Evolutionary conservation across 441 rosid species (phyloP).

Genomic region (Populus hybrid): DNA sequence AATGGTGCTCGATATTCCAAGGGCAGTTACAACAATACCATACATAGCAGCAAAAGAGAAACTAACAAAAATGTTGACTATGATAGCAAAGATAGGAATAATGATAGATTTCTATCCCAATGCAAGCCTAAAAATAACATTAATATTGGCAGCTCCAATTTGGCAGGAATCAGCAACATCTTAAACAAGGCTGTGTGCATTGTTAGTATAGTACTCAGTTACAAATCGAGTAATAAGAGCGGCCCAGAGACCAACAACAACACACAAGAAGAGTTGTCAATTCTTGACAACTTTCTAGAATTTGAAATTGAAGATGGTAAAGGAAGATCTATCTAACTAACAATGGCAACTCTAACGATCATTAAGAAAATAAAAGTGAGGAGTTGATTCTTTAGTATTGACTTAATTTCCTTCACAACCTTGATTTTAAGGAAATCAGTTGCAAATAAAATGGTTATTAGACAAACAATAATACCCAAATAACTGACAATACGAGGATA

Average conservation of each 20-base stretch:
- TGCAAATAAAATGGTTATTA: slow-evolving; percentile 79
- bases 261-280: slow-evolving; percentile 81
- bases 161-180: slow-evolving; percentile 73
- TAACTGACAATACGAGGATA: slow-evolving; percentile 51
- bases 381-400: slow-evolving; percentile 75
- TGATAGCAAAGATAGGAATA: slow-evolving; percentile 64
- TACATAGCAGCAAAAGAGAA: slow-evolving; percentile 40
- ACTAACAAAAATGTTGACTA: slow-evolving; percentile 10
- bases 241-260: slow-evolving; percentile 92
- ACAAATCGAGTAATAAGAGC: slow-evolving; percentile 81
- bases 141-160: slow-evolving; percentile 59
- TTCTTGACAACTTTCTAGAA: slow-evolving; percentile 73
- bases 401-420: slow-evolving; percentile 79
- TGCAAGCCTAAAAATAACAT: slow-evolving; percentile 68
- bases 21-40: slow-evolving; percentile 65
- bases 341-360: slow-evolving; percentile 72
- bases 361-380: slow-evolving; percentile 68
- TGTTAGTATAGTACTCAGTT: slow-evolving; percentile 86
- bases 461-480: slow-evolving; percentile 74
- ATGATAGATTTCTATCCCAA: slow-evolving; percentile 68
- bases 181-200: slow-evolving; percentile 71
- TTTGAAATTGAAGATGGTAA: slow-evolving; percentile 82
- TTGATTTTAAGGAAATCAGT: slow-evolving; percentile 83
- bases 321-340: slow-evolving; percentile 65
- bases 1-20: slow-evolving; percentile 77